These are phyloP conservation scores for Monarda citriodora DNA, from an alignment of 305 asterid genomes.

Conservation along the genomic window DNA sequence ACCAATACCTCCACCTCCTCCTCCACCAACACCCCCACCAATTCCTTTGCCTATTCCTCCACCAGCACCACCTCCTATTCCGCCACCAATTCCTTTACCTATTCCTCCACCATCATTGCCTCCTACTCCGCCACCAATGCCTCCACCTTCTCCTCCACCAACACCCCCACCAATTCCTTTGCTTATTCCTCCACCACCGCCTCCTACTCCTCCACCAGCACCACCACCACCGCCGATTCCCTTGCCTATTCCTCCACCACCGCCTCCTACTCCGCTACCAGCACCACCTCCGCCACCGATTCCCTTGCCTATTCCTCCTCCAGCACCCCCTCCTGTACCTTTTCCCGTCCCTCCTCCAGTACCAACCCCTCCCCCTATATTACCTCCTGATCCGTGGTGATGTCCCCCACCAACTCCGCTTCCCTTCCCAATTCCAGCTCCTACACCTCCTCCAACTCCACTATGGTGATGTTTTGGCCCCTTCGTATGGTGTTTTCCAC, in stretches of 20 bases:
- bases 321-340: not conserved
- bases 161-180: not conserved
- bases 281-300: too few species aligned
- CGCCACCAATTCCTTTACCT: not conserved
- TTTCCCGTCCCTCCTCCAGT: not conserved
- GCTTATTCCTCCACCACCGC: too few species aligned
- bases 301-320: too few species aligned
- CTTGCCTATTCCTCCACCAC: constrained; percentile 12
- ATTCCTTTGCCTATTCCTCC: not conserved
- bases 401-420: too few species aligned
- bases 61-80: not conserved
- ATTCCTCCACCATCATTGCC: too few species aligned
- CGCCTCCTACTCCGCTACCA: too few species aligned
- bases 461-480: constrained; percentile 17
- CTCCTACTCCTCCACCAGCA: not conserved
- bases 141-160: not conserved
- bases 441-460: constrained; percentile 14
- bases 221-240: not conserved
- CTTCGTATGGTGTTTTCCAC: constrained; percentile 20
- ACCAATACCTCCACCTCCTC: not conserved
- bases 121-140: not conserved
- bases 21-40: not conserved
- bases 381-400: too few species aligned
- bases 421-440: not conserved
- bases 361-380: too few species aligned